Conservation (phyloP, 805 yeast genomes). For the Tetrapisispora nanseiensis region DNA sequence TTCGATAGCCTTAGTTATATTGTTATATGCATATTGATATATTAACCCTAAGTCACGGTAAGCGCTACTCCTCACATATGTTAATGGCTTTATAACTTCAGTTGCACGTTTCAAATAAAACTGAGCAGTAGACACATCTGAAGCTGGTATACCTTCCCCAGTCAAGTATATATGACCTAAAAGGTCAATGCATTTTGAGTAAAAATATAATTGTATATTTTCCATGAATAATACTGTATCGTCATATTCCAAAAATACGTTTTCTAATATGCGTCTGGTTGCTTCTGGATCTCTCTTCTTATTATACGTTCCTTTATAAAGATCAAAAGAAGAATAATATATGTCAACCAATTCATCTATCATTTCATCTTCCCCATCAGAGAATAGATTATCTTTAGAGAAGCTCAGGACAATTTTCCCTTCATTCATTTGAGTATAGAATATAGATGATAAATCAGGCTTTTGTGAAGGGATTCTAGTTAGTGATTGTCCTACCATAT, state of each 20-base stretch:
- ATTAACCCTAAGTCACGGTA: conserved; percentile 39
- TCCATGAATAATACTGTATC: conserved; percentile 14
- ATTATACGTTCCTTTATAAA: conserved; percentile 53
- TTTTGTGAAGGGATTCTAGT: conserved; percentile 26
- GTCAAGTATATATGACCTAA: conserved; percentile 63
- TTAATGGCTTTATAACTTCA: conserved; percentile 12
- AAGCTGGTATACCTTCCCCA: conserved; percentile 52
- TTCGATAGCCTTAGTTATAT: conserved; percentile 26
- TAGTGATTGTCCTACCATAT: conserved; percentile 35
- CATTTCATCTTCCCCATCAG: conserved; percentile 23
- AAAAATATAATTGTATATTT: conserved; percentile 21
- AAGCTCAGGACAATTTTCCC: conserved; percentile 17
- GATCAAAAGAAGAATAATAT: conserved; percentile 37
- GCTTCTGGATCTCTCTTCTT: conserved; percentile 35
- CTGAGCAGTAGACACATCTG: conserved; percentile 30
- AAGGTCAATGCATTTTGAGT: conserved; percentile 34
- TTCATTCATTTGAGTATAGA: conserved; percentile 24
- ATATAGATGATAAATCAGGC: conserved; percentile 26
- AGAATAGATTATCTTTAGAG: conserved; percentile 5
- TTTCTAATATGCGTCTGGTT: conserved; percentile 34
- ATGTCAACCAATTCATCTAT: conserved; percentile 31
- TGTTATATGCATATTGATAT: conserved; percentile 35
- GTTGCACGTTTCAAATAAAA: conserved; percentile 13
- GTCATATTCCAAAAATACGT: conserved; percentile 15
- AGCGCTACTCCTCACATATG: conserved; percentile 15